Evolutionary conservation across 2,329 filamentous ascomycete species (phyloP).

Genomic region (Myriosclerotinia duriaeana): DNA sequence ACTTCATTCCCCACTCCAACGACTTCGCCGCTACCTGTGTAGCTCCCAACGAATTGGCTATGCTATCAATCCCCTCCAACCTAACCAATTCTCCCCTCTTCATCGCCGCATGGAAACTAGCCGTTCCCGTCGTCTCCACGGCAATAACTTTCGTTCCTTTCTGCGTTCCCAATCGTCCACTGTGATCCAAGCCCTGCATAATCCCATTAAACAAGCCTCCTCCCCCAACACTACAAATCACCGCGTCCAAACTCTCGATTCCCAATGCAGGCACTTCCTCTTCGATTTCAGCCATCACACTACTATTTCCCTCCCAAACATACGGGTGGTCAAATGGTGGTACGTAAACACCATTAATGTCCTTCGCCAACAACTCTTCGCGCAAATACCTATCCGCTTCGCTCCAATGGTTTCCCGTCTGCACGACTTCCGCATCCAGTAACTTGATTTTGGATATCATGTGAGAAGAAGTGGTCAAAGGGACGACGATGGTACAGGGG

Average conservation of each 20-base stretch:
- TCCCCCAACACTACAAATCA: constrained; percentile 78
- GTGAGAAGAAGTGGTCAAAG: constrained; percentile 60
- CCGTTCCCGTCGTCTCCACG: constrained; percentile 6
- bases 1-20: constrained; percentile 58
- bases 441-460: constrained; percentile 71
- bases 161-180: constrained; percentile 22
- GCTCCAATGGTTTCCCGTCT: constrained; percentile 65
- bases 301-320: constrained; percentile 65
- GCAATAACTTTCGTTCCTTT: background rate
- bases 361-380: constrained; percentile 53
- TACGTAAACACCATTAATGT: constrained; percentile 58
- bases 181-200: constrained; percentile 55
- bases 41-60: constrained; percentile 74
- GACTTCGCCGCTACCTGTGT: constrained; percentile 66
- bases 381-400: constrained; percentile 69
- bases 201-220: constrained; percentile 78
- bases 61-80: constrained; percentile 69
- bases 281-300: constrained; percentile 51
- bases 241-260: constrained; percentile 55
- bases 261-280: constrained; percentile 33
- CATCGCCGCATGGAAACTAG: constrained; percentile 8
- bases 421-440: constrained; percentile 68
- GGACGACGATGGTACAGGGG: constrained; percentile 41
- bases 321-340: constrained; percentile 68
- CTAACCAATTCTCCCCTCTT: constrained; percentile 51